These are phyloP conservation scores for Cryptosporidium sp. DNA, from an alignment of 169 alveolate genomes.

Conservation along the genomic window DNA sequence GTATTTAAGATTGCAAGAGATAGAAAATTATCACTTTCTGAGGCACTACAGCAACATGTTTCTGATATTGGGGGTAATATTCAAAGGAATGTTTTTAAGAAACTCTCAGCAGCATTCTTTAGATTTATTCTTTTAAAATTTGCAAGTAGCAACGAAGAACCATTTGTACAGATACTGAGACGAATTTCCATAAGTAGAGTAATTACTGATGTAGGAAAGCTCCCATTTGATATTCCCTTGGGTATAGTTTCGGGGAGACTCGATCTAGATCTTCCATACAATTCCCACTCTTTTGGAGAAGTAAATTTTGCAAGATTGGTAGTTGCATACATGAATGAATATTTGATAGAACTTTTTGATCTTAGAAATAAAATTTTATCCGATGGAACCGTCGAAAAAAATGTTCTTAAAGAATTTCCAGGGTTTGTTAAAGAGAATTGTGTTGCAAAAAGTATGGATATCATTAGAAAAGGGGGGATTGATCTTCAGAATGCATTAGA, in stretches of 20 bases:
- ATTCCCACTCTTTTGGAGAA: constrained; percentile 50
- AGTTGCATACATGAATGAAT: constrained; percentile 59
- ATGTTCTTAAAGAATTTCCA: not conserved
- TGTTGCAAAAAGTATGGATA: constrained; percentile 9
- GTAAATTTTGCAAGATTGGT: constrained; percentile 58
- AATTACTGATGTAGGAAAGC: constrained; percentile 33
- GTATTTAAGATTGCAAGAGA: not conserved
- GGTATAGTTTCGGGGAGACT: constrained; percentile 58
- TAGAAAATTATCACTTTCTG: constrained; percentile 1
- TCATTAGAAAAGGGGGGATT: constrained; percentile 42
- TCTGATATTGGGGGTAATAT: not conserved
- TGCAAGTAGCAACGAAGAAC: constrained; percentile 44
- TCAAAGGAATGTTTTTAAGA: not conserved
- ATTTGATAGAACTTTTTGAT: constrained; percentile 34
- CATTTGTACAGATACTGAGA: constrained; percentile 23
- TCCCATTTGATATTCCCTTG: constrained; percentile 69
- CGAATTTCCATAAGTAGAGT: constrained; percentile 40
- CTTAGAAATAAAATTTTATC: constrained; percentile 12
- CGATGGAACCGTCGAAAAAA: not conserved
- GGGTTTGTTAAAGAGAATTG: constrained; percentile 38
- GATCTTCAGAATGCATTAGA: constrained; percentile 32
- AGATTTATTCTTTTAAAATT: constrained; percentile 33
- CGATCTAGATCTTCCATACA: constrained; percentile 26
- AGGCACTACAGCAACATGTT: not conserved
- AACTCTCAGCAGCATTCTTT: constrained; percentile 40